phyloP scores from a whole-genome alignment of 2,329 filamentous ascomycete species.

The Aspergillus sp. region DNA sequence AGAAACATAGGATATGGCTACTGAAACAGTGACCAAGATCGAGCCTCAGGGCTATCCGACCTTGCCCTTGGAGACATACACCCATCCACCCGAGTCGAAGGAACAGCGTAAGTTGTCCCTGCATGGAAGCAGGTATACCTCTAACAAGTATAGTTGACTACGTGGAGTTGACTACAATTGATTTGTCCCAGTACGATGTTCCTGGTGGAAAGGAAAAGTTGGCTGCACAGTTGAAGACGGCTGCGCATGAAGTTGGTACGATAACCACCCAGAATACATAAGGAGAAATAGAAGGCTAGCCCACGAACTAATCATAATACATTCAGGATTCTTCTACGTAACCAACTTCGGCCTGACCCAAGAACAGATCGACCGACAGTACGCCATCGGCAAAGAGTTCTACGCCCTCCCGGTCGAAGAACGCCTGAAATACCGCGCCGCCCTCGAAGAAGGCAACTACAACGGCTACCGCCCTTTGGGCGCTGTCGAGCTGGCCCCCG shows the following conservation, averaged over 20 bases:
- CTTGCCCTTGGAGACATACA: not conserved
- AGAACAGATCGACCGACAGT: constrained; percentile 59
- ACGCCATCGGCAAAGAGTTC: constrained; percentile 57
- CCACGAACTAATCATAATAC: not conserved
- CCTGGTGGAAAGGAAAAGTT: constrained; percentile 55
- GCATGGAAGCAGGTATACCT: too few species aligned
- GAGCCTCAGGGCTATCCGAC: not conserved
- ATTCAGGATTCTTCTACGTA: constrained; percentile 59
- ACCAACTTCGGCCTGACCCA: constrained; percentile 59
- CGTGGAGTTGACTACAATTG: constrained; percentile 51
- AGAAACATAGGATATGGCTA: not conserved
- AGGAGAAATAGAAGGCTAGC: not conserved
- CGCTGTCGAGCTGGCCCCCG: constrained; percentile 28
- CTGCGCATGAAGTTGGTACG: constrained; percentile 44
- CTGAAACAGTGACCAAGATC: not conserved
- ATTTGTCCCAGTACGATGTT: constrained; percentile 53
- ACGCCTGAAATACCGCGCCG: constrained; percentile 53
- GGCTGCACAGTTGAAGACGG: constrained; percentile 54
- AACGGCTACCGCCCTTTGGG: constrained; percentile 55
- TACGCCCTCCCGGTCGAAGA: constrained; percentile 56
- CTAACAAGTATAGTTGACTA: not conserved
- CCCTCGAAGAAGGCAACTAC: constrained; percentile 54
- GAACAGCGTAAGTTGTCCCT: not conserved
- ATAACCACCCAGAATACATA: not conserved
- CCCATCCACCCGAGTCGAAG: not conserved